Evolutionary conservation across 148 eudicot genomes (phyloP), one percentile per base, ranked within the genome.

Genomic region (Beta vulgaris): DNA sequence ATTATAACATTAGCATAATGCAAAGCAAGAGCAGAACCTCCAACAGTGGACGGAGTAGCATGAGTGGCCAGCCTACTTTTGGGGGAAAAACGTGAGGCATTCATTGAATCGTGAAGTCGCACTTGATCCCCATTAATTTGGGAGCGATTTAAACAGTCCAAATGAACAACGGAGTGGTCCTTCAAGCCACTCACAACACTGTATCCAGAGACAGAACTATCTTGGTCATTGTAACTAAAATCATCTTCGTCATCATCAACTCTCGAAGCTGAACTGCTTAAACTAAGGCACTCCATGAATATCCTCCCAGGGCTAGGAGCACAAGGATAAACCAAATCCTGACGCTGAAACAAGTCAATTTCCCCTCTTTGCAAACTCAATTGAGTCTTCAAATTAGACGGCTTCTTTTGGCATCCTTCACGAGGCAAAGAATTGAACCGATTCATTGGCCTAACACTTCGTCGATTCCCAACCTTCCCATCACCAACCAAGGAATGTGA

Each of bases 1-100:
- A 90, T 89, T 2, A 95, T 85, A 31, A 95, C 84, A 77, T 95
- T 95, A 0, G 99, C 99, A 37, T 95, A 95, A 76, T 91, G 99
- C 81, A 95, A 76, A 16, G 94, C 97, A 34, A 95, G 82, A 69
- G 92, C 99, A 40, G 99, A 92, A 29, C 97, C 99, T 65, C 99
- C 98, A 37, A 91, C 69, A 0, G 97, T 92, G 35, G 82, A 81
- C 31, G 86, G 86, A 57, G 93, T 86, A 46, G 97, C 92, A 74
- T 88, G 76, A 2, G 77, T 62, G 4, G 84, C 82, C 53, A 95
- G 77, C 78, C 87, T 82, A 68, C 88, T 88, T 64, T 89, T 88
- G 19, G 86, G 83, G 44, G 83, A 83, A 64, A 83, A 77, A 2
- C 40, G 81, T 1, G 88, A 80, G 40, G 76, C 78, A 34, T 71